Evolutionary conservation across 805 yeast species (phyloP), one percentile per base, ranked within the genome.

Genomic region (Hanseniaspora clermontiae): DNA sequence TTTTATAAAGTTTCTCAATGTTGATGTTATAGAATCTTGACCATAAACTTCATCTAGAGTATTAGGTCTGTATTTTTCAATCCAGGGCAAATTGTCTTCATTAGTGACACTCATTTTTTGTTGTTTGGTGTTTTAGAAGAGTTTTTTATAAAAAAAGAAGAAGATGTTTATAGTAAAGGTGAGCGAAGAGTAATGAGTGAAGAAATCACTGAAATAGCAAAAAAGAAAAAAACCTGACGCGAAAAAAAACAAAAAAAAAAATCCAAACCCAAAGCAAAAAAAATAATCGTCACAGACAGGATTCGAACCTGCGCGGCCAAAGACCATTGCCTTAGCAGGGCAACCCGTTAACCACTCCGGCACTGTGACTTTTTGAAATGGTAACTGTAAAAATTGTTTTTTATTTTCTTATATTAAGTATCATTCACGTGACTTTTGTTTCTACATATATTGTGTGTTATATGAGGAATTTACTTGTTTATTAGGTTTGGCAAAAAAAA

Each of bases 31-130:
- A 51, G 85, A 93, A 50, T 79, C 80, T 66, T 93, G 97, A 5
- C 98, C 98, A 64, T 87, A 82, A 10, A 93, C 91, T 49, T 93
- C 96, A 59, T 86, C 88, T 52, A 93, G 72, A 1, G 82, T 75
- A 37, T 74, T 72, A 0, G 99, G 99, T 60, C 99, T 82, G 69
- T 91, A 93, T 68, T 93, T 93, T 68, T 93, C 99, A 48, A 93
- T 95, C 98, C 90, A 82, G 24, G 87, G 87, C n/a, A 82, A 67
- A 61, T 79, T 80, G 40, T 79, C 81, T 34, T 42, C 43, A 31
- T 47, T 34, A 76, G 40, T 10, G n/a, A 10, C 24, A 24, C 19
- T 36, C 49, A 43, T 43, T 19, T 24, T 34, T 34, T 17, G 27
- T 24, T 24, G 27, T 24, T 24, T 24, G 27, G 27, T 24, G 3